phyloP scores from a whole-genome alignment of 2,329 filamentous ascomycete genomes.

The Coniella lustricola region DNA sequence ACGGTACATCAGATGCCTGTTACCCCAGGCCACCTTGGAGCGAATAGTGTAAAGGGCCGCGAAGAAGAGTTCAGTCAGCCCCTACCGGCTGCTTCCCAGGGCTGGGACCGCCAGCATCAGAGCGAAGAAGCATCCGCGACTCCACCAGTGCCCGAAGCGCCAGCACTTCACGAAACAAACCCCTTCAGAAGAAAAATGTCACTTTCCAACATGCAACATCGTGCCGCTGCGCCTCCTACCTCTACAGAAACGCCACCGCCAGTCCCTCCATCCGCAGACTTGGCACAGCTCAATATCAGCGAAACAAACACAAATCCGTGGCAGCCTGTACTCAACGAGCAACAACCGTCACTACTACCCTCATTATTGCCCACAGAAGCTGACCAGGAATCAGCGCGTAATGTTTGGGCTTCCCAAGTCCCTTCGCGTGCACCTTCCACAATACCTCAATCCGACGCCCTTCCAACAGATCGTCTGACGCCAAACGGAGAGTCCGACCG shows the following conservation, averaged over 20 bases:
- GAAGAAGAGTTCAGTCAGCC: background rate
- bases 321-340: conserved; percentile 31
- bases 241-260: conserved; percentile 15
- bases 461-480: conserved; percentile 30
- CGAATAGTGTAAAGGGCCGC: background rate
- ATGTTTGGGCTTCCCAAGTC: conserved; percentile 30
- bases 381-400: conserved; percentile 25
- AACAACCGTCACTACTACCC: conserved; percentile 25
- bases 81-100: background rate
- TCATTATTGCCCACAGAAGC: conserved; percentile 19
- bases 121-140: background rate
- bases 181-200: conserved; percentile 46
- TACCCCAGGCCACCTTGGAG: background rate
- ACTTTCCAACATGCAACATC: conserved; percentile 6
- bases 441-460: conserved; percentile 22
- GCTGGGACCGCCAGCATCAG: background rate
- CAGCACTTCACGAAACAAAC: conserved; percentile 35
- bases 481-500: conserved; percentile 32
- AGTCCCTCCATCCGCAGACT: conserved; percentile 28
- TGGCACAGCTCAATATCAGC: conserved; percentile 36
- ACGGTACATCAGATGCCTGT: background rate
- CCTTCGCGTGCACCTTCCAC: conserved; percentile 27
- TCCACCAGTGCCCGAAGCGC: background rate
- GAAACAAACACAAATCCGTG: conserved; percentile 39
- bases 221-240: conserved; percentile 5